These are phyloP conservation scores for Bathelium albidoporum DNA, from an alignment of 495 filamentous ascomycete genomes.

Conservation along the genomic window DNA sequence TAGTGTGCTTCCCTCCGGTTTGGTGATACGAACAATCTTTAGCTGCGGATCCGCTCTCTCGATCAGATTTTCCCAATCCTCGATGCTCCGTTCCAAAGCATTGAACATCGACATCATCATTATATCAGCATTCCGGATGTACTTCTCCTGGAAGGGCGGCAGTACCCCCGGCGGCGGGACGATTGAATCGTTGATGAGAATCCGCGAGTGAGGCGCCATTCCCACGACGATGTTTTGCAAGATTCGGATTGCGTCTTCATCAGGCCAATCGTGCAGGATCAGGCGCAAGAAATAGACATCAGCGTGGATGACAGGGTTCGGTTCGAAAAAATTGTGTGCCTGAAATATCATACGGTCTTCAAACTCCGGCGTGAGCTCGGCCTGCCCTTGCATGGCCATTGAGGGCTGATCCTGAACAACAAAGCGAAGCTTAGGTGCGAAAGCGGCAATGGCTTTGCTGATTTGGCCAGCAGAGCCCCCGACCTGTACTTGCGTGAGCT, in stretches of 20 bases:
- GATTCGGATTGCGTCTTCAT: slow-evolving; percentile 45
- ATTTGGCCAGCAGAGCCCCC: slow-evolving; percentile 6
- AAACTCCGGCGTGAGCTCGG: not conserved
- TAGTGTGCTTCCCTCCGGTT: not conserved
- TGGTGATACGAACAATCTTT: slow-evolving; percentile 7
- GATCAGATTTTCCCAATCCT: slow-evolving; percentile 14
- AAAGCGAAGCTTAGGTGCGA: not conserved
- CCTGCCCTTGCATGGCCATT: not conserved
- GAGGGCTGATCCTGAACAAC: slow-evolving; percentile 1
- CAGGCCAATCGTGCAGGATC: slow-evolving; percentile 30
- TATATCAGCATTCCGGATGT: not conserved
- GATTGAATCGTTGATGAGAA: slow-evolving; percentile 46
- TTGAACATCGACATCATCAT: slow-evolving; percentile 7
- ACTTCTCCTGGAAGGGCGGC: slow-evolving; percentile 39
- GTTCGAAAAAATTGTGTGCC: slow-evolving; percentile 34
- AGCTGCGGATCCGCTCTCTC: slow-evolving; percentile 10
- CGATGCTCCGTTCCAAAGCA: slow-evolving; percentile 1
- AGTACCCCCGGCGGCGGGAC: slow-evolving; percentile 35
- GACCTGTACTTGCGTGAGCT: not conserved
- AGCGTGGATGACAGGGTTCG: slow-evolving; percentile 30
- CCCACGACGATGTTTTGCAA: slow-evolving; percentile 43
- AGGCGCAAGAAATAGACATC: slow-evolving; percentile 35
- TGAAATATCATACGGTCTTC: slow-evolving; percentile 26
- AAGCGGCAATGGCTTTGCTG: slow-evolving; percentile 1
- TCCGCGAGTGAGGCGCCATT: slow-evolving; percentile 34